phyloP scores from a whole-genome alignment of 805 yeast genomes.

The Lipomyces kockii region DNA sequence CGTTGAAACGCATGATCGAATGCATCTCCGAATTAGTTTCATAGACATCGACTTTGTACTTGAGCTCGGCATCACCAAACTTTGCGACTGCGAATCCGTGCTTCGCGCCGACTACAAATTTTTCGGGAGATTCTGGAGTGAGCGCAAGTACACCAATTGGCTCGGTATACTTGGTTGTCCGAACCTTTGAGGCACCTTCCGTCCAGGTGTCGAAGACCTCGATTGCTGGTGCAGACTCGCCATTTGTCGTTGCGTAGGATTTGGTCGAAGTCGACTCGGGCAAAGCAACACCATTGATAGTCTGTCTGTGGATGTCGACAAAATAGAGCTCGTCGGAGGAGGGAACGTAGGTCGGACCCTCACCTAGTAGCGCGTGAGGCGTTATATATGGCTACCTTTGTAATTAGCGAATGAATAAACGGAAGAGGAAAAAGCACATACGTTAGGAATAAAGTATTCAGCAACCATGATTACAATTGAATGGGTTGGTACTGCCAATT shows the following conservation, averaged over 20 bases:
- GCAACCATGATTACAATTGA: constrained; percentile 2
- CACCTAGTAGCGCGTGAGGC: constrained; percentile 40
- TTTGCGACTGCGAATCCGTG: constrained; percentile 59
- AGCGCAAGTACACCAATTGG: constrained; percentile 75
- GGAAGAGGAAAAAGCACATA: background rate
- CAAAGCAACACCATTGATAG: constrained; percentile 17
- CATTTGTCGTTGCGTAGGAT: constrained; percentile 18
- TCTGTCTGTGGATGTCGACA: constrained; percentile 42
- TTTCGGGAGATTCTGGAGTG: constrained; percentile 54
- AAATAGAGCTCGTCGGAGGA: constrained; percentile 41
- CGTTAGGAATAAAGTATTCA: constrained; percentile 23
- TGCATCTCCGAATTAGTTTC: constrained; percentile 42
- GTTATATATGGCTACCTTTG: constrained; percentile 34
- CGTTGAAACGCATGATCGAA: constrained; percentile 66
- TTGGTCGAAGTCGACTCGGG: constrained; percentile 10
- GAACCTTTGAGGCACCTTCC: constrained; percentile 38
- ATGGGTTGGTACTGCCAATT: background rate
- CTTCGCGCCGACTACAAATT: constrained; percentile 64
- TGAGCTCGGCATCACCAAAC: constrained; percentile 12
- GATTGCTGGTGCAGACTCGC: constrained; percentile 29
- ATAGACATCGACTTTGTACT: constrained; percentile 27
- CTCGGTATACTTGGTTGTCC: constrained; percentile 40
- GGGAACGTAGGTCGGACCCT: constrained; percentile 45
- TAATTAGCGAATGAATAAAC: background rate
- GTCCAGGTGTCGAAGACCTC: constrained; percentile 35